phyloP scores from a whole-genome alignment of 345 rosid genomes.

The Microthlaspi erraticum region DNA sequence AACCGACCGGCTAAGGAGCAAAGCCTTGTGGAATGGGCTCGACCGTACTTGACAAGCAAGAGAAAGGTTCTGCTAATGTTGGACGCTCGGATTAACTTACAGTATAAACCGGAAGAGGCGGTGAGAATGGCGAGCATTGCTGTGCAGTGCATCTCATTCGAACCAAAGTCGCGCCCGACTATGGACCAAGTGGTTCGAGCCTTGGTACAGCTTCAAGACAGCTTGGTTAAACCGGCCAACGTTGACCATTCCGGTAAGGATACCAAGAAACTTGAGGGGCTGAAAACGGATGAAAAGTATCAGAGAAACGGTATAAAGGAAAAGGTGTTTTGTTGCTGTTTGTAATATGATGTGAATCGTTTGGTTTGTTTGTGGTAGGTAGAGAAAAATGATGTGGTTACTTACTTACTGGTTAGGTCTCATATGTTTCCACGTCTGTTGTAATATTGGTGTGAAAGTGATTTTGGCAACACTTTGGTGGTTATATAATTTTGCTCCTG shows the following conservation, averaged over 20 bases:
- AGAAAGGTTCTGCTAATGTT: conserved; percentile 72
- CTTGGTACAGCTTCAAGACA: conserved; percentile 64
- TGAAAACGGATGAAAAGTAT: conserved; percentile 24
- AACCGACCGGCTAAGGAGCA: conserved; percentile 80
- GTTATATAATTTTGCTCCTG: conserved; percentile 23
- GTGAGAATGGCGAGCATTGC: conserved; percentile 72
- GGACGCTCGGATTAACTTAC: conserved; percentile 75
- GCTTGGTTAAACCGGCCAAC: conserved; percentile 19
- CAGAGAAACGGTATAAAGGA: conserved; percentile 24
- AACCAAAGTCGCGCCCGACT: conserved; percentile 70
- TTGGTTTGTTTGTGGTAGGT: conserved; percentile 30
- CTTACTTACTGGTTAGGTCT: conserved; percentile 24
- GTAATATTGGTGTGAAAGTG: conserved; percentile 38
- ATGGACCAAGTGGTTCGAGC: conserved; percentile 78
- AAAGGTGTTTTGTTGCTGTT: background rate
- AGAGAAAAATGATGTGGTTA: background rate
- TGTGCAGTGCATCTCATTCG: conserved; percentile 69
- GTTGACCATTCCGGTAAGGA: conserved; percentile 27
- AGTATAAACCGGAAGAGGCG: conserved; percentile 62
- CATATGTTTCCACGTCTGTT: conserved; percentile 16
- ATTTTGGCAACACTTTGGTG: conserved; percentile 8
- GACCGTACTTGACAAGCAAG: conserved; percentile 75
- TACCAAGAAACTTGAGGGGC: conserved; percentile 27
- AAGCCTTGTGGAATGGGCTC: conserved; percentile 96
- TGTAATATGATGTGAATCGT: too few relatives aligned